Percentiles rank a stretch among this genome's conserved stretches.
These are phyloP conservation scores for Xylariaceae sp. DNA, from an alignment of 2,329 filamentous ascomycete species.

Conservation along the genomic window DNA sequence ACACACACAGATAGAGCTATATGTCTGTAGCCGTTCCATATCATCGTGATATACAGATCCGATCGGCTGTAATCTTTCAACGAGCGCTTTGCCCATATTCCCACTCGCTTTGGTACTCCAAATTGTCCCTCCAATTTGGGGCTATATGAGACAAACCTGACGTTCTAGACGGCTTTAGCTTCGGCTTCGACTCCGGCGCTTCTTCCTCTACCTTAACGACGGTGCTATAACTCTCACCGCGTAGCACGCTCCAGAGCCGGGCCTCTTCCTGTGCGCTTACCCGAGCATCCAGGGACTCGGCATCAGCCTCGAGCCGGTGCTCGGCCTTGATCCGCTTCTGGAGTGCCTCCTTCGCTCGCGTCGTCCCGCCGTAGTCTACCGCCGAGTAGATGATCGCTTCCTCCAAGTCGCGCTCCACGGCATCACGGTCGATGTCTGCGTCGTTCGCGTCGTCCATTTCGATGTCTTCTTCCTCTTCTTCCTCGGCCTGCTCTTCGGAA, in stretches of 20 bases:
- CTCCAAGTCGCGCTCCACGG: conserved; percentile 26
- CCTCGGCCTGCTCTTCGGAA: too few species aligned
- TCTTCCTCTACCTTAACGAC: too few species aligned
- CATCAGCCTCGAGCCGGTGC: conserved; percentile 31
- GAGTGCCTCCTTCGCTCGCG: conserved; percentile 18
- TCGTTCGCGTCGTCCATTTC: conserved; percentile 5
- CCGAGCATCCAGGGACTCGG: conserved; percentile 25
- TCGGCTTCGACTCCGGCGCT: not conserved
- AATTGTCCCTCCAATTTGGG: conserved; percentile 21
- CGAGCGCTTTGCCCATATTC: conserved; percentile 5
- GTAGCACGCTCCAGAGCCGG: conserved; percentile 30
- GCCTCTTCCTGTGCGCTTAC: conserved; percentile 29
- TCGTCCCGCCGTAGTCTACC: conserved; percentile 14
- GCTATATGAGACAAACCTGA: conserved; percentile 2
- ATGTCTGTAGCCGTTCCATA: not conserved
- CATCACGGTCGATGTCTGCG: conserved; percentile 3
- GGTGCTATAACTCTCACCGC: not conserved
- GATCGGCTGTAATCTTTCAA: not conserved
- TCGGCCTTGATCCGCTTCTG: conserved; percentile 29
- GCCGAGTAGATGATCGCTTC: conserved; percentile 32
- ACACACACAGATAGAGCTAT: too few species aligned
- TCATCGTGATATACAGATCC: not conserved
- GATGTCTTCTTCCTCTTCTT: conserved; percentile 4
- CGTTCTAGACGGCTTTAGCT: not conserved
- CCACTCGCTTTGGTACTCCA: conserved; percentile 26